Conservation (phyloP, 192 early-diverging fungal genomes). For the Chytriomyces sp. region DNA sequence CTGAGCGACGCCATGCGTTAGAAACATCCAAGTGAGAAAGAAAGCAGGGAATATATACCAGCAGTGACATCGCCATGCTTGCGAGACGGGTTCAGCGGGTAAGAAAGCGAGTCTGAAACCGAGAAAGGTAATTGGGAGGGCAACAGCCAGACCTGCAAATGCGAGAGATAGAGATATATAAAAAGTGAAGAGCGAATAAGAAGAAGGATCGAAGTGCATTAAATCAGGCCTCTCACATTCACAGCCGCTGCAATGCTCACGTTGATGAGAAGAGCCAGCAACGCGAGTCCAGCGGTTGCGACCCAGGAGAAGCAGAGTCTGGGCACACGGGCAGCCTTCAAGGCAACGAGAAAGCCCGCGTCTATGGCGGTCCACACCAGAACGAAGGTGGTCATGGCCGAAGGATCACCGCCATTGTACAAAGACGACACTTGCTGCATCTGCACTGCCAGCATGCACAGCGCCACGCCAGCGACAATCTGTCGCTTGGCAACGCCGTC, state of each 20-base stretch:
- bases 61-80: not conserved
- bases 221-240: not conserved
- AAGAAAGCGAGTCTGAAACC: not conserved
- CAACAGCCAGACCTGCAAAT: too few species aligned
- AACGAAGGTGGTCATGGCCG: not conserved
- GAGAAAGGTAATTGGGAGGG: not conserved
- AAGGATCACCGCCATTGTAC: conserved; percentile 5
- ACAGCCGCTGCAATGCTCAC: conserved; percentile 3
- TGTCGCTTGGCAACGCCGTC: conserved; percentile 42
- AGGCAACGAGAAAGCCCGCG: conserved; percentile 7
- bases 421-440: conserved; percentile 29
- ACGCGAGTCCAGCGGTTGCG: conserved; percentile 2
- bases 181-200: not conserved
- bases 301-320: conserved; percentile 30
- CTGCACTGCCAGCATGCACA: conserved; percentile 32
- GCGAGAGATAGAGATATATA: not conserved
- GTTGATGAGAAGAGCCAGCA: conserved; percentile 9
- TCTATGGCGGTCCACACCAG: conserved; percentile 17
- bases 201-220: not conserved
- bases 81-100: not conserved
- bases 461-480: conserved; percentile 23
- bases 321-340: conserved; percentile 4
- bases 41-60: not conserved
- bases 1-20: not conserved
- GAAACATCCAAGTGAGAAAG: not conserved